Evolutionary conservation across 305 asterid genomes (phyloP).

Genomic region (Coffea humblotiana): DNA sequence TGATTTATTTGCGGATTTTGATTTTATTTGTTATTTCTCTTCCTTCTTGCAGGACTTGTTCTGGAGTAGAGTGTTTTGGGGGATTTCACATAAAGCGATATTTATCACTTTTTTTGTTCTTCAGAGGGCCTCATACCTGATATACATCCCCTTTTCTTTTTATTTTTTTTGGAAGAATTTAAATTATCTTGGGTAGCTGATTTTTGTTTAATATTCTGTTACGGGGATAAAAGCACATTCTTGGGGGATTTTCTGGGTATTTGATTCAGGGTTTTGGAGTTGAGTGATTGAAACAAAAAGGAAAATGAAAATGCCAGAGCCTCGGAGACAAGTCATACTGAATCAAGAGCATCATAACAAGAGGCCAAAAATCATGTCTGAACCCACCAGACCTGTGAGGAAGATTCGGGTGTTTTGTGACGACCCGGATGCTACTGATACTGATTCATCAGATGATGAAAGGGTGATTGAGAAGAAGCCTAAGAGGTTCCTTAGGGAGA

Average conservation of each 20-base stretch:
- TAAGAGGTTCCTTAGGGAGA: slow-evolving; percentile 53
- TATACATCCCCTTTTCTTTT: background rate
- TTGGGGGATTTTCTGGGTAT: slow-evolving; percentile 24
- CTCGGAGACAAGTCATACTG: slow-evolving; percentile 29
- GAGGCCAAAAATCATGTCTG: slow-evolving; percentile 27
- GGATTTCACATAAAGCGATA: slow-evolving; percentile 83
- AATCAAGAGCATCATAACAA: slow-evolving; percentile 25
- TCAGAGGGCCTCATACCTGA: slow-evolving; percentile 50
- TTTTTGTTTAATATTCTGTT: slow-evolving; percentile 8
- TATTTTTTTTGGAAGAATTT: background rate
- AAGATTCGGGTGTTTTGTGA: slow-evolving; percentile 53
- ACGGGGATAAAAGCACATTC: slow-evolving; percentile 24
- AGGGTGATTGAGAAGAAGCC: slow-evolving; percentile 26
- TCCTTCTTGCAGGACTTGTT: slow-evolving; percentile 75
- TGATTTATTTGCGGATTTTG: slow-evolving; percentile 4
- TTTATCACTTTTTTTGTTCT: slow-evolving; percentile 55
- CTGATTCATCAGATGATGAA: slow-evolving; percentile 89
- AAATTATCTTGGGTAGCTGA: background rate
- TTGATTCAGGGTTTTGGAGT: background rate
- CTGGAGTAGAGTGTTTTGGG: slow-evolving; percentile 89
- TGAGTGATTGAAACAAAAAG: slow-evolving; percentile 16
- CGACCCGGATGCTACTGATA: slow-evolving; percentile 93
- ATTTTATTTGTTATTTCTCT: background rate
- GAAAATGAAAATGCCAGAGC: slow-evolving; percentile 37
- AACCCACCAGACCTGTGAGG: slow-evolving; percentile 33